Evolutionary conservation across 305 asterid genomes (phyloP).

Genomic region (Solanum hybrid): DNA sequence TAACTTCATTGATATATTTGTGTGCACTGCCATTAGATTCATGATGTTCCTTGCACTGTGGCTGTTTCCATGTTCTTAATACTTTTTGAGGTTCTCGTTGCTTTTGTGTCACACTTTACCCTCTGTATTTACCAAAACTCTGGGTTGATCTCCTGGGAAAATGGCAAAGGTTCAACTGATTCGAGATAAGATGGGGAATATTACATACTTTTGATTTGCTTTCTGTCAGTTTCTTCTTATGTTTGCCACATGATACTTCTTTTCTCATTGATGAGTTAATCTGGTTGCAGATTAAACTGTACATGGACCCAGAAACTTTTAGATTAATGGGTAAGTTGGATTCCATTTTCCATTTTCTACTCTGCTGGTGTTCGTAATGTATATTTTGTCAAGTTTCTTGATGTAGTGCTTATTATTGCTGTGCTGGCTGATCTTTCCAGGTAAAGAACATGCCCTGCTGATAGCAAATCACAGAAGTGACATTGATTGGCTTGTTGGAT

Average conservation of each 20-base stretch:
- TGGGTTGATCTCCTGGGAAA: not conserved
- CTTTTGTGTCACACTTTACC: not conserved
- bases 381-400: constrained; percentile 5
- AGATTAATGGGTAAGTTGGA: constrained; percentile 51
- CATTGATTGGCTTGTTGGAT: constrained; percentile 94
- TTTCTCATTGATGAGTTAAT: constrained; percentile 9
- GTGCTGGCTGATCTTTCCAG: constrained; percentile 30
- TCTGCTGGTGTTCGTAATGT: not conserved
- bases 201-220: not conserved
- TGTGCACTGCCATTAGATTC: not conserved
- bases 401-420: not conserved
- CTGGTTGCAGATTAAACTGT: constrained; percentile 53
- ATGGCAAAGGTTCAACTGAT: not conserved
- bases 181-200: not conserved
- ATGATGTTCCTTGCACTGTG: not conserved
- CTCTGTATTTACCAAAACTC: not conserved
- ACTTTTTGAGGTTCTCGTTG: not conserved
- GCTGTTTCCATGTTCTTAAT: not conserved
- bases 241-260: not conserved
- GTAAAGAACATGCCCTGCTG: constrained; percentile 89
- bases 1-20: not conserved
- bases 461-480: constrained; percentile 82
- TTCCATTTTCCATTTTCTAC: not conserved
- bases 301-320: constrained; percentile 48
- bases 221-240: not conserved